phyloP scores from a whole-genome alignment of 805 yeast species.

The Kazachstania taianensis region DNA sequence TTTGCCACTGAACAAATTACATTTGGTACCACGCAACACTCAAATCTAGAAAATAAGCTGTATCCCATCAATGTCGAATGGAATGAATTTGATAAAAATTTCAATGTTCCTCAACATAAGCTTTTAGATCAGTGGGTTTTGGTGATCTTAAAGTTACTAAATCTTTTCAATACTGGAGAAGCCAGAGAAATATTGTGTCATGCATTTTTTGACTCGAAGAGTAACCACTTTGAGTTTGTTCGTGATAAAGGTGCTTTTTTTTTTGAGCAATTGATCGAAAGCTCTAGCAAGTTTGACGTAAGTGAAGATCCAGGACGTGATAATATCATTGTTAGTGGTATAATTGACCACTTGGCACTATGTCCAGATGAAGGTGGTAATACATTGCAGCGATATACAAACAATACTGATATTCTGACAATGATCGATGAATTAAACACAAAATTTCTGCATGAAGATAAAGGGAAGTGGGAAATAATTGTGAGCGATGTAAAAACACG shows the following conservation, averaged over 20 bases:
- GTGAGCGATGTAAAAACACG: constrained; percentile 59
- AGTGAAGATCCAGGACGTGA: constrained; percentile 9
- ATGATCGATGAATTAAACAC: not conserved
- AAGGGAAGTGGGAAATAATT: constrained; percentile 18
- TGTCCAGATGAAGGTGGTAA: constrained; percentile 1
- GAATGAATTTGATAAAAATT: constrained; percentile 11
- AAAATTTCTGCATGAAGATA: not conserved
- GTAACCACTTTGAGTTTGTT: not conserved
- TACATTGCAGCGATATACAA: not conserved
- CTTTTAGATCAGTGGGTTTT: constrained; percentile 32
- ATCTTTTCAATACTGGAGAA: constrained; percentile 37
- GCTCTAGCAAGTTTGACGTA: constrained; percentile 5
- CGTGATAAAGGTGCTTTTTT: not conserved
- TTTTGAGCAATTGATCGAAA: not conserved
- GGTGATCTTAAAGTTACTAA: constrained; percentile 33
- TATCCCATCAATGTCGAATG: constrained; percentile 31
- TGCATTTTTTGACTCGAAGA: constrained; percentile 33
- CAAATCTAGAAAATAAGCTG: constrained; percentile 34
- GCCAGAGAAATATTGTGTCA: constrained; percentile 55
- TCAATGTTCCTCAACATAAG: constrained; percentile 15
- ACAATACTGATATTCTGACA: not conserved
- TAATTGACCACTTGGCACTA: constrained; percentile 44
- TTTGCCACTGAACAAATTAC: constrained; percentile 33
- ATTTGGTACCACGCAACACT: constrained; percentile 41
- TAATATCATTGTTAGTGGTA: constrained; percentile 48